Evolutionary conservation across 2,329 filamentous ascomycete genomes (phyloP).

Genomic region (Hymenotorrendiella dingleyae): DNA sequence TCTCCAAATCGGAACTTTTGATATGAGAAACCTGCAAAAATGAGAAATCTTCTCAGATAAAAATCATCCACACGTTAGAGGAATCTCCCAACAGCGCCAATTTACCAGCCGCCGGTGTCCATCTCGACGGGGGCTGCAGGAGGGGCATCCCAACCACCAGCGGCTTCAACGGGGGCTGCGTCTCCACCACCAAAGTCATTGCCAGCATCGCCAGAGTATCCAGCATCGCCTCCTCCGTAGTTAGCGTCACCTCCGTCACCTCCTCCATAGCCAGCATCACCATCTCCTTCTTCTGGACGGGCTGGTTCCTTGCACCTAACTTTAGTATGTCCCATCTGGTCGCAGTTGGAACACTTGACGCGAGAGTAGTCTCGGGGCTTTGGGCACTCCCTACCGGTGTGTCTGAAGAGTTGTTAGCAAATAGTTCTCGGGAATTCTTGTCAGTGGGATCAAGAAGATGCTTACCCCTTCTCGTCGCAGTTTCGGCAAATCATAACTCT

Average conservation of each 20-base stretch:
- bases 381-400: constrained; percentile 4
- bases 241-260: constrained; percentile 17
- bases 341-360: constrained; percentile 54
- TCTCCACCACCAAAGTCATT: constrained; percentile 5
- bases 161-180: neutral
- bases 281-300: constrained; percentile 16
- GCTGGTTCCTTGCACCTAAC: constrained; percentile 35
- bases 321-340: constrained; percentile 37
- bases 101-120: neutral
- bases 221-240: constrained; percentile 16
- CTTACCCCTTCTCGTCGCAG: constrained; percentile 46
- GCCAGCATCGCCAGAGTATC: constrained; percentile 12
- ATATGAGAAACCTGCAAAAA: neutral
- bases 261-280: constrained; percentile 5
- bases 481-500: constrained; percentile 40
- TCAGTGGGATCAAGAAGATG: neutral
- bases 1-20: neutral
- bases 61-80: neutral
- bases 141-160: constrained; percentile 1
- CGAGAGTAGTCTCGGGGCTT: constrained; percentile 37
- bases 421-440: no score
- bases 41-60: neutral
- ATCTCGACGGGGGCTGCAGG: neutral
- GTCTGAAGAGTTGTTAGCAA: neutral
- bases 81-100: neutral